Base-by-base conservation (phyloP, 2,329 filamentous ascomycete species). In the Aureobasidium sp. region DNA sequence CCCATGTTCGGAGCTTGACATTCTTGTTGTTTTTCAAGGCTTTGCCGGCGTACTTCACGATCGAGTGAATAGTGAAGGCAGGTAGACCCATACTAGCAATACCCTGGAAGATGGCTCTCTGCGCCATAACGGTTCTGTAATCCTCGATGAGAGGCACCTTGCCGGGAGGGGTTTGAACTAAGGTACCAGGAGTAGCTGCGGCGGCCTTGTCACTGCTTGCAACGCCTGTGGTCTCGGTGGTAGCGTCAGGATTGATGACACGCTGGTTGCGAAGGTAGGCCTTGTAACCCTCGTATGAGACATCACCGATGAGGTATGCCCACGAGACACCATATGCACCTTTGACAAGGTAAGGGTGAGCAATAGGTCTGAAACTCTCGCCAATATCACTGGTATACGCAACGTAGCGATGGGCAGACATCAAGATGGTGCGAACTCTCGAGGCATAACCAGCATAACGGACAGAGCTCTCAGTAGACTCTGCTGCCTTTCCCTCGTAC, bases 301-400 rank as follows among this genome's bases (percentile, higher is more conserved):
- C 93, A 71, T 99, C 94, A 53, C 94, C 93, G 15, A 91, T 76
- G 26, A 99, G 84, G 71, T 99, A 99, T 12, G 89, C 80, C 94
- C 94, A 97, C 1, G 90, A 96, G 46, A 99, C 80, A 53, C 85
- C 93, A 72, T 99, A 99, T 6, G 94, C 94, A 52, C 84, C 80
- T 63, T 87, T 84, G 12, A 99, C 88, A 3, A 95, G 77, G 69
- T 82, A 86, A 0, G 91, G 93, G 72, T 97, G 92, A 4, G 93
- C 92, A 42, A 99, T 83, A 0, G 94, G 94, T 1, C 94, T 86
- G 77, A 99, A 99, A 0, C 90, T 95, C 76, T 99, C 94, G 73
- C 94, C 94, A 66, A 99, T 93, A 70, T 97, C 93, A 23, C 65
- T 92, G 0, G 94, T 97, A 74, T 99, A 99, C 62, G 94, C 94